Percentiles rank a stretch among this genome's conserved stretches.
Conservation (phyloP, 2,329 filamentous ascomycete species). For the Penicillium sp. region DNA sequence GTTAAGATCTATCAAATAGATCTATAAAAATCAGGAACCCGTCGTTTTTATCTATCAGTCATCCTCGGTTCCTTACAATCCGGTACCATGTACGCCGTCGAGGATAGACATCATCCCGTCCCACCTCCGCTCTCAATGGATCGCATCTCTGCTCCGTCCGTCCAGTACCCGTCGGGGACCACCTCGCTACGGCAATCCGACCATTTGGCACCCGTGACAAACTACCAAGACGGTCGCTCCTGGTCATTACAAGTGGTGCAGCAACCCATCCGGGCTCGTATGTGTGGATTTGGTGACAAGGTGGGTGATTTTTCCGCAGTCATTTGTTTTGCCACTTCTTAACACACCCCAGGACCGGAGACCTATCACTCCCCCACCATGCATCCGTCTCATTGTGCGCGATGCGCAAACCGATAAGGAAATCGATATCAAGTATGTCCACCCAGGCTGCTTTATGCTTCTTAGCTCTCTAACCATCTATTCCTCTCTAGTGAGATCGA, state of each 20-base stretch:
- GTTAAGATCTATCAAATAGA: slow-evolving; percentile 3
- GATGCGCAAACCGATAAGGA: slow-evolving; percentile 74
- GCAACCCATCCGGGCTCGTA: slow-evolving; percentile 86
- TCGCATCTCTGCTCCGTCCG: slow-evolving; percentile 37
- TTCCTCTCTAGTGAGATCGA: slow-evolving; percentile 60
- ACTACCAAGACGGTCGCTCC: slow-evolving; percentile 43
- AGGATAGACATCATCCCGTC: slow-evolving; percentile 37
- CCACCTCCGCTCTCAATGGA: slow-evolving; percentile 42
- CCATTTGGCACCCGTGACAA: slow-evolving; percentile 40
- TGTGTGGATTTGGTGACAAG: slow-evolving; percentile 99
- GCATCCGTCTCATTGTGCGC: slow-evolving; percentile 76
- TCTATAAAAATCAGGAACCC: slow-evolving; percentile 9
- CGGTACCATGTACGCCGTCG: slow-evolving; percentile 39
- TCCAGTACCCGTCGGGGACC: slow-evolving; percentile 37
- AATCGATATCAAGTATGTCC: slow-evolving; percentile 72
- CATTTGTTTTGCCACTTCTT: not conserved
- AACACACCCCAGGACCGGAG: slow-evolving; percentile 68
- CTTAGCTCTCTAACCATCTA: not conserved
- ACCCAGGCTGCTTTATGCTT: not conserved
- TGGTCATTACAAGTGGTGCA: slow-evolving; percentile 76
- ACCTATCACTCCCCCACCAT: slow-evolving; percentile 93
- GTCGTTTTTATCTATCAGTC: slow-evolving; percentile 13
- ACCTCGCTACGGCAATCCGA: slow-evolving; percentile 32
- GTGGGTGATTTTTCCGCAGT: slow-evolving; percentile 46
- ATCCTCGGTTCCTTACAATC: slow-evolving; percentile 25